Base-by-base conservation (phyloP, 164 flowering plant species). In the Sedum album region DNA sequence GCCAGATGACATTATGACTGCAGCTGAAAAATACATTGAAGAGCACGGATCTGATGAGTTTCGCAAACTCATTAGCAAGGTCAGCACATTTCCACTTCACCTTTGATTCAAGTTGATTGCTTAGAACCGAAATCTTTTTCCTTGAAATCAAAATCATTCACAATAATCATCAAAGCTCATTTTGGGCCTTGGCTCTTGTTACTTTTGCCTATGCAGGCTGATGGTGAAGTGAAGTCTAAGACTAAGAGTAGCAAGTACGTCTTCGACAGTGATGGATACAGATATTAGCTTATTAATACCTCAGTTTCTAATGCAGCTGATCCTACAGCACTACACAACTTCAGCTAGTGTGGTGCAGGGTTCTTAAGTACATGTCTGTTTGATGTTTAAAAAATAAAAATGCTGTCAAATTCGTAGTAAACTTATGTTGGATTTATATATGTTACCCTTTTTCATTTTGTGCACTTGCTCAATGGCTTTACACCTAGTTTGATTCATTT, bases 31-130 rank as follows among this genome's bases (percentile, higher is more conserved):
- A 68, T 89, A 84, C 66, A 89, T 93, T 1, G 83, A 82, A 68
- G 83, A 90, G 68, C 82, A 90, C 73, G 96, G 98, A n/a, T 73
- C 93, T 0, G 89, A 86, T 64, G 88, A 82, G 13, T 93, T 90
- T 74, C 84, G 87, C 69, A 85, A 79, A 71, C 77, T 87, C 48
- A 81, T 89, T n/a, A 69, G 48, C 75, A 86, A 71, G 90, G 91
- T 85, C n/a, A 2, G 62, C 17, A 8, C 30, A 23, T 26, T 21
- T 4, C 18, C 30, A 55, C 15, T 55, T 55, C 30, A 23, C 31
- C 15, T 55, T 55, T 26, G 61, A 55, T 23, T 55, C n/a, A n/a
- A n/a, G n/a, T n/a, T n/a, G n/a, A 17, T 10, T n/a, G n/a, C n/a
- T n/a, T n/a, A n/a, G 14, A 17, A 44, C 49, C 49, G 9, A 35